A percentile compares a stretch with the other conserved stretches of the same genome.
These are phyloP conservation scores for Camelina neglecta DNA, from an alignment of 345 rosid species.

Conservation along the genomic window DNA sequence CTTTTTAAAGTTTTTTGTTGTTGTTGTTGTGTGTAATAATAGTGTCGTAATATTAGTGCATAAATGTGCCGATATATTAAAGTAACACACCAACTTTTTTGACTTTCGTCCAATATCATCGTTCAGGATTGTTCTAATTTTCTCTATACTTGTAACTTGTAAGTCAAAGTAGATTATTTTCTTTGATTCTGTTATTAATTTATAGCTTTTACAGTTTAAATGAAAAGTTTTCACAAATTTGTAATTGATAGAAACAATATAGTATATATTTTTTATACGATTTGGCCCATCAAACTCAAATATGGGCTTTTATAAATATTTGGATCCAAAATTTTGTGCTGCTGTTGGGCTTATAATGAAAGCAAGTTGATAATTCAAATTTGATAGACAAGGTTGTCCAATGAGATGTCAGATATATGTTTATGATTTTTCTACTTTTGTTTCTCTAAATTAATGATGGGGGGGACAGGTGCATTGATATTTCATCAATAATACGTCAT, in stretches of 20 bases:
- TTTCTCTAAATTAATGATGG: neutral
- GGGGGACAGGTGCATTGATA: constrained; percentile 26
- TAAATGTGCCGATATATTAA: neutral
- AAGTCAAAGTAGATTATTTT: no score
- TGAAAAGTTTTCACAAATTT: neutral
- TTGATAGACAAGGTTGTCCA: neutral
- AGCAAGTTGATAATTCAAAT: neutral
- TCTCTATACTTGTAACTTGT: neutral
- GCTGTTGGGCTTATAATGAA: constrained; percentile 5
- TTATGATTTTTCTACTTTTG: neutral
- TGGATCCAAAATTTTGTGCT: neutral
- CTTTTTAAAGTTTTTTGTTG: neutral
- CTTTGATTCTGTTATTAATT: no score
- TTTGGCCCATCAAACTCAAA: constrained; percentile 8
- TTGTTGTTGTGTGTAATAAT: constrained; percentile 6
- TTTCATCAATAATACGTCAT: constrained; percentile 10
- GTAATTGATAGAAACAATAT: no score
- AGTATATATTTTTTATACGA: neutral
- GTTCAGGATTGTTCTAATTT: neutral
- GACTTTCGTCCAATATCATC: neutral
- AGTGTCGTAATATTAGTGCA: neutral
- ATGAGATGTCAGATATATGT: neutral
- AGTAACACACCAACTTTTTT: constrained; percentile 2
- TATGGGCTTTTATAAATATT: neutral
- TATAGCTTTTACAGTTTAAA: neutral